Evolutionary conservation across 176 grass and related monocot species (phyloP), one percentile per base, ranked within the genome.

Genomic region (Eragrostis curvula): DNA sequence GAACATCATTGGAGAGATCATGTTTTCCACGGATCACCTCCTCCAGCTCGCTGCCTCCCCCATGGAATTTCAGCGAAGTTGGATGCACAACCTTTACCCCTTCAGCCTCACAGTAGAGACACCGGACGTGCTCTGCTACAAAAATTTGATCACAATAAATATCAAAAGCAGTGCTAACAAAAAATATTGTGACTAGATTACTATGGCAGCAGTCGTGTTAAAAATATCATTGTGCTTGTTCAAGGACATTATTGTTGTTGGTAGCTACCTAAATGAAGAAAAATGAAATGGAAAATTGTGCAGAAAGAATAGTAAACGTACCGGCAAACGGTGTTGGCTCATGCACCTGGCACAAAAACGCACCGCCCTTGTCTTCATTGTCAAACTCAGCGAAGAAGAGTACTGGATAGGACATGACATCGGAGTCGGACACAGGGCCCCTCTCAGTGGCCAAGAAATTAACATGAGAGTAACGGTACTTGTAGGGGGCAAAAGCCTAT

Each of bases 351-450:
- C 83, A 78, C 20, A 66, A 71, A 18, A 83, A 0, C 21, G 45
- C 66, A 21, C 21, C 44, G 8, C 73, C 55, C 42, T 78, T 51
- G 25, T 70, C 43, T 59, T 60, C 23, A 52, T 78, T 85, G 63
- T 71, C 56, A 52, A 85, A 85, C 41, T 85, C 83, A 21, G 83
- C 83, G 52, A 85, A 71, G 12, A 79, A 79, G 12, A 79, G 67
- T 16, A 43, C 21, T 28, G 75, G 75, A 29, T 29, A 52, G 5
- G 49, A 5, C 1, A 18, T n/a, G 50, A 1, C 15, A 70, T 40
- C 15, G 32, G 32, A 36, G 32, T 36, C 32, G 68, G 24, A 50
- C 39, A 5, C 11, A 64, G 55, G 71, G 40, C 8, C 44, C 53
- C 78, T 72, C 15, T 3, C 17, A 41, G 66, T 85, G 3, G 23